phyloP scores from a whole-genome alignment of 225 moss, liverwort and hornwort genomes.

The Antitrichia curtipendula region DNA sequence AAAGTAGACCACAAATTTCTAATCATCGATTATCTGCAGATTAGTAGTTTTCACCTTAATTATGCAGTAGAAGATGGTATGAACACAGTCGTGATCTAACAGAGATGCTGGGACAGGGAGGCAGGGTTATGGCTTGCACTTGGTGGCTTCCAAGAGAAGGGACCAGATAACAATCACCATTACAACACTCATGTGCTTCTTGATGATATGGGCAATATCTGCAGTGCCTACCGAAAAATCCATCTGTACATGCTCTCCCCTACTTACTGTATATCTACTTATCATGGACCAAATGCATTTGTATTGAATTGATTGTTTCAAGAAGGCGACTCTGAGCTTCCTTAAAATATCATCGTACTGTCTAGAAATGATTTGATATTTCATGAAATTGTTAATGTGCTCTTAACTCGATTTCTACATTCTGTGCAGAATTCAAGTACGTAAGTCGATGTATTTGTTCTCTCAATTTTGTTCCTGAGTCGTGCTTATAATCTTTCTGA shows the following conservation, averaged over 20 bases:
- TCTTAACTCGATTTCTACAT: not conserved
- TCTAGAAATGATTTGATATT: not conserved
- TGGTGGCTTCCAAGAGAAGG: slow-evolving; percentile 94
- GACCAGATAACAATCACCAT: slow-evolving; percentile 52
- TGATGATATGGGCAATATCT: slow-evolving; percentile 54
- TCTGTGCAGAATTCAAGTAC: not conserved
- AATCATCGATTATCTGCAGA: not conserved
- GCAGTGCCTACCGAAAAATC: slow-evolving; percentile 75
- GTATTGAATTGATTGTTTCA: not conserved
- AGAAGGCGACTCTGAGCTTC: not conserved
- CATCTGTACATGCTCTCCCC: slow-evolving; percentile 36
- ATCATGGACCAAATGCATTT: not conserved
- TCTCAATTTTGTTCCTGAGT: not conserved
- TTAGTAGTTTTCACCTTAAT: not conserved
- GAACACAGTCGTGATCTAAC: not conserved
- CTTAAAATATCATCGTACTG: not conserved
- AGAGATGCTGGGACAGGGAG: slow-evolving; percentile 51
- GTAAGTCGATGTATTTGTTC: not conserved
- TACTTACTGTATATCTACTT: not conserved
- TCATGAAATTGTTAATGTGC: not conserved
- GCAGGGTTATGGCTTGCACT: slow-evolving; percentile 87
- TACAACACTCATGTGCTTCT: slow-evolving; percentile 91
- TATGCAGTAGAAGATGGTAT: not conserved
- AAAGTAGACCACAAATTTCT: not conserved
- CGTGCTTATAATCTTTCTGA: not conserved